Conservation (phyloP, 345 rosid species). For the Lepidium africanum region DNA sequence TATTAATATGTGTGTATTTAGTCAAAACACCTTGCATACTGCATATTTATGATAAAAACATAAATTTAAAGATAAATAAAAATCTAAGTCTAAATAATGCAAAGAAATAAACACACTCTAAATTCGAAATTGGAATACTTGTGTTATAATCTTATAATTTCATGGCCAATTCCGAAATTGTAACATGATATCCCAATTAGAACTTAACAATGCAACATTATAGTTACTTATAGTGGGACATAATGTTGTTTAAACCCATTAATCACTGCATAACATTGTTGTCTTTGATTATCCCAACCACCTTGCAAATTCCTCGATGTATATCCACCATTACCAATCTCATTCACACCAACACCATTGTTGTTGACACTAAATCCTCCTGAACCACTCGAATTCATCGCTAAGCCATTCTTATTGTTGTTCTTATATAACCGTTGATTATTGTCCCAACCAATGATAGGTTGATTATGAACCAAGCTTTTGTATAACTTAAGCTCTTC, state of each 20-base stretch:
- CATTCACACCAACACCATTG: slow-evolving; percentile 20
- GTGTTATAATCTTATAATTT: background rate
- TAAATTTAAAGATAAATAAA: background rate
- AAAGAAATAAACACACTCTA: background rate
- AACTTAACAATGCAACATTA: background rate
- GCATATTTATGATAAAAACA: background rate
- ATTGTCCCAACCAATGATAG: slow-evolving; percentile 21
- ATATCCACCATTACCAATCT: slow-evolving; percentile 14
- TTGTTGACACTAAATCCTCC: slow-evolving; percentile 15
- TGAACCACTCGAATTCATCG: slow-evolving; percentile 6
- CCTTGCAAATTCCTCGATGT: slow-evolving; percentile 18
- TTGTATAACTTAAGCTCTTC: slow-evolving; percentile 51
- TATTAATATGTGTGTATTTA: too few relatives aligned
- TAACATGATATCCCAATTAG: background rate
- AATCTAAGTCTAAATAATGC: background rate
- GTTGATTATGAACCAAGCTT: slow-evolving; percentile 23
- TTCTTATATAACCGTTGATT: slow-evolving; percentile 1
- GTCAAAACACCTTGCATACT: too few relatives aligned
- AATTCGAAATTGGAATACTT: background rate
- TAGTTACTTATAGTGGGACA: slow-evolving; percentile 11
- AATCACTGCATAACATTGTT: slow-evolving; percentile 28
- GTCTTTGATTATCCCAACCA: slow-evolving; percentile 27
- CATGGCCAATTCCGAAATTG: background rate
- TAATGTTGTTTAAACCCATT: slow-evolving; percentile 24
- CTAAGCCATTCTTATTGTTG: slow-evolving; percentile 15